Percentiles rank a stretch among this genome's conserved stretches.
Conservation (phyloP, 2,329 filamentous ascomycete genomes). For the Monascus ruber region DNA sequence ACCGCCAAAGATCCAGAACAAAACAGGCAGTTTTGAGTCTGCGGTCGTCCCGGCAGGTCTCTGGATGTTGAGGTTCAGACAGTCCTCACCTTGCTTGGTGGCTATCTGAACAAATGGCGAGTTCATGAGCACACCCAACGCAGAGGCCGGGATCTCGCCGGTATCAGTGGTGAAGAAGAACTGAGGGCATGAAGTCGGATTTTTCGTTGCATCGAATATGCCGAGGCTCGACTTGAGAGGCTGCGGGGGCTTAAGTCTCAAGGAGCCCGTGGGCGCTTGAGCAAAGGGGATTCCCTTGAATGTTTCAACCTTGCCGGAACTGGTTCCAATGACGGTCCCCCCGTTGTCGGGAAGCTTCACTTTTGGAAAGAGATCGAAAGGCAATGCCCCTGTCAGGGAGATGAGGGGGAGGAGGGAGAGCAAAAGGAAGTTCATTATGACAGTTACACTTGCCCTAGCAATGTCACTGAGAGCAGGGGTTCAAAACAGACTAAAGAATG, state of each 20-base stretch:
- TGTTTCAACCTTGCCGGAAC: constrained; percentile 42
- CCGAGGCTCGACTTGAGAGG: constrained; percentile 47
- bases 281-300: constrained; percentile 70
- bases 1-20: constrained; percentile 62
- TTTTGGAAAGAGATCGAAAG: too few species aligned
- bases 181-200: constrained; percentile 58
- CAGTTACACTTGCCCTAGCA: too few species aligned
- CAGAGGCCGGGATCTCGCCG: constrained; percentile 29
- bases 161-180: constrained; percentile 48
- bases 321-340: too few species aligned
- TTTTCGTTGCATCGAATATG: constrained; percentile 48
- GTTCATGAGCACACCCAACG: constrained; percentile 42
- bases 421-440: too few species aligned
- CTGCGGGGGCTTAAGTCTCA: constrained; percentile 60
- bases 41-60: constrained; percentile 47
- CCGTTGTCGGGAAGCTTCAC: too few species aligned
- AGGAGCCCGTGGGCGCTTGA: constrained; percentile 51
- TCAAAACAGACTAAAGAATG: too few species aligned
- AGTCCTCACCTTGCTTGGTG: constrained; percentile 51
- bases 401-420: too few species aligned
- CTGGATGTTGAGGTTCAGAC: constrained; percentile 50
- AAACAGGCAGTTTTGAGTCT: constrained; percentile 49
- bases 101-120: constrained; percentile 47
- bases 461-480: too few species aligned
- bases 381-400: too few species aligned